Percentiles rank a stretch among this genome's conserved stretches.
Conservation (phyloP, 148 eudicot genomes). For the Suaeda aralocaspica region DNA sequence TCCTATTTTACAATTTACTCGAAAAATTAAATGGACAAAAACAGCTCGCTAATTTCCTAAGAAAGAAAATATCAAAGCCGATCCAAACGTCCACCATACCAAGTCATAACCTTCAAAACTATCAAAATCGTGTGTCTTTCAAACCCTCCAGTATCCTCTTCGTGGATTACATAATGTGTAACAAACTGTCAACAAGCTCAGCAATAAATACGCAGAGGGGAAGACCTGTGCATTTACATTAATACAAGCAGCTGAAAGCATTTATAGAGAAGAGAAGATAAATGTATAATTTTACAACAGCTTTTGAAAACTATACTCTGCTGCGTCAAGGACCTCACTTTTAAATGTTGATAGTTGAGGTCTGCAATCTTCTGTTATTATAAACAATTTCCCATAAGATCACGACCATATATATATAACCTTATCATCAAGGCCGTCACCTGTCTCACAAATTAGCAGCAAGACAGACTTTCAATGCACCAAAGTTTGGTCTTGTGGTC, state of each 20-base stretch:
- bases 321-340: slow-evolving; percentile 4
- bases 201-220: background rate
- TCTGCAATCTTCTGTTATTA: background rate
- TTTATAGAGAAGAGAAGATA: background rate
- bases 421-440: background rate
- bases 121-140: background rate
- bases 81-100: slow-evolving; percentile 2
- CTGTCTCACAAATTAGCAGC: background rate
- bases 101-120: background rate
- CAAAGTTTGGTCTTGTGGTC: background rate
- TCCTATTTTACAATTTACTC: background rate
- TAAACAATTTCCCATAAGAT: background rate
- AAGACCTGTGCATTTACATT: background rate
- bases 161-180: background rate
- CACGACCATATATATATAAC: background rate
- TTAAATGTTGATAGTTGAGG: background rate
- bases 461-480: background rate
- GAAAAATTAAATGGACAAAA: background rate
- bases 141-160: background rate
- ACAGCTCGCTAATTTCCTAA: background rate
- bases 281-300: background rate
- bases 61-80: background rate
- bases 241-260: background rate
- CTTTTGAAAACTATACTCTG: background rate
- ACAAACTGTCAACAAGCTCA: background rate